Conservation (phyloP, 495 filamentous ascomycete genomes). For the Tuber indicum region DNA sequence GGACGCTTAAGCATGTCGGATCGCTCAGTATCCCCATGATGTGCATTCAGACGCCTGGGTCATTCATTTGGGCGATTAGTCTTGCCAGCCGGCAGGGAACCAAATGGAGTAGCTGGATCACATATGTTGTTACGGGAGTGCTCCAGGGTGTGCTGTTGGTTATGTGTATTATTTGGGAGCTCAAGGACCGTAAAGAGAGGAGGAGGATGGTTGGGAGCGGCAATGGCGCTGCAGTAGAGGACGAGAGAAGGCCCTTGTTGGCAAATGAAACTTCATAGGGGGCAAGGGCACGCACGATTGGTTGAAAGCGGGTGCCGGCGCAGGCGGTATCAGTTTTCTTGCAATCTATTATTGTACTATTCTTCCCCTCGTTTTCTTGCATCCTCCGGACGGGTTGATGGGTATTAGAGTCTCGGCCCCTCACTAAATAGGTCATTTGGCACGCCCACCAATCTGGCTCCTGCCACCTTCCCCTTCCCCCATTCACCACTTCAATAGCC, state of each 20-base stretch:
- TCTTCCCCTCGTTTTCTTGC: not conserved
- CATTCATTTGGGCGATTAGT: conserved; percentile 80
- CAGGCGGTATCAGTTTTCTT: not conserved
- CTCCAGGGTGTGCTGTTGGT: conserved; percentile 76
- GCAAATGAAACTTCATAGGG: conserved; percentile 28
- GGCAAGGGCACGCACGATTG: not conserved
- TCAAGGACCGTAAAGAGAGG: conserved; percentile 41
- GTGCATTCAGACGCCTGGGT: conserved; percentile 92
- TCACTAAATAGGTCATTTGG: not conserved
- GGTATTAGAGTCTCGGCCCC: not conserved
- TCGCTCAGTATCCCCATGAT: conserved; percentile 96
- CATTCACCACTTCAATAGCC: conserved; percentile 12
- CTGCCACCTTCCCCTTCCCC: not conserved
- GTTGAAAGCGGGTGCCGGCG: not conserved
- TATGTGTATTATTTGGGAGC: conserved; percentile 75
- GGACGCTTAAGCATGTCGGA: conserved; percentile 70
- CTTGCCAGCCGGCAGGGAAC: conserved; percentile 72
- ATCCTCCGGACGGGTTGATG: not conserved
- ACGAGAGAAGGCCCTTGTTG: conserved; percentile 27
- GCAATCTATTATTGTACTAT: not conserved
- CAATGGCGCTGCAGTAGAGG: conserved; percentile 19
- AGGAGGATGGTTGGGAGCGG: conserved; percentile 10
- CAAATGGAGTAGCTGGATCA: conserved; percentile 93
- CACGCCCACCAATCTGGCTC: not conserved
- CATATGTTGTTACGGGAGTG: conserved; percentile 74